Base-by-base conservation (phyloP, 2,329 filamentous ascomycete genomes). In the Rutstroemia sydowiana region DNA sequence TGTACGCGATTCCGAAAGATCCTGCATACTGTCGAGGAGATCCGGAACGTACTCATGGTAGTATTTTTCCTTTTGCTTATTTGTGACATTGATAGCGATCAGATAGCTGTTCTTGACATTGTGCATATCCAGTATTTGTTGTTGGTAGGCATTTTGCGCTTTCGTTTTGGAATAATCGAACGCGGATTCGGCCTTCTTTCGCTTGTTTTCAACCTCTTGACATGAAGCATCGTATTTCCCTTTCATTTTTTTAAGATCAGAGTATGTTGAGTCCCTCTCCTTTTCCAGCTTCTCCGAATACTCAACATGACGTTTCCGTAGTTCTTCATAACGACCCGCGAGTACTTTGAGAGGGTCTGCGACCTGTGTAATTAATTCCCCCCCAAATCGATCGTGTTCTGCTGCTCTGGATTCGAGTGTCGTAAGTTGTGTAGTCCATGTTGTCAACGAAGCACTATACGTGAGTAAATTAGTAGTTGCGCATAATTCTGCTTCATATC, bases 31-130 rank as follows among this genome's bases (percentile, higher is more conserved):
- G 71, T 97, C 88, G 66, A 98, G 78, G 53, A 97, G 73, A 66
- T 97, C 93, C 8, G 93, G 93, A 18, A 98, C 78, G 68, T 97
- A 97, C 69, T 96, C 90, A 67, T 97, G 86, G 66, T 95, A 98
- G 73, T 97, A 97, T 66, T 85, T 88, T 67, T 96, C 90, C 73
- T 97, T 98, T 65, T 95, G 85, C 73, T 93, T 95, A 71, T 98
- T 98, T 31, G 91, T 95, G 53, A 97, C 88, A 66, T 95, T 95
- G 72, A 98, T 95, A 55, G 83, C 80, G 64, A 98, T 95, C 55
- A 98, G 74, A 66, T 98, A 98, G n/a, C 87, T 90, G 68, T 98
- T 98, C 75, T 98, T 98, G 68, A 86, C 79, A 67, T 98, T 98
- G 71, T 93, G 88, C 93, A 97, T 97, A 61, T 98, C 93, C 55